A percentile compares a stretch with the other conserved stretches of the same genome.
Conservation (phyloP, 306 rosid genomes). For the Sindora glabra region DNA sequence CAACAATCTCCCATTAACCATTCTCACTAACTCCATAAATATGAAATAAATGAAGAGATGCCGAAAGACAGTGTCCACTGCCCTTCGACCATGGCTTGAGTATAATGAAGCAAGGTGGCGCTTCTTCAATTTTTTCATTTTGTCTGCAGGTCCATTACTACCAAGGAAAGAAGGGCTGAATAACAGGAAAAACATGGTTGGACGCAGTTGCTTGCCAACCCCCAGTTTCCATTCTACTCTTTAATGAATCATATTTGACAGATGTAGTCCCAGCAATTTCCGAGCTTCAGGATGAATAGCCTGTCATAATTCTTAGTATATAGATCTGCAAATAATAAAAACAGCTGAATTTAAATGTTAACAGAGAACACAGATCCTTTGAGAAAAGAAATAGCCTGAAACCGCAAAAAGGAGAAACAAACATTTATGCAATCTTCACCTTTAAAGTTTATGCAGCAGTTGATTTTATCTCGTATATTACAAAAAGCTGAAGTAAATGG, state of each 20-base stretch:
- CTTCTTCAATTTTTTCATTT: not conserved
- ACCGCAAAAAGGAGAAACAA: too few relatives aligned
- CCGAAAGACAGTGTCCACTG: not conserved
- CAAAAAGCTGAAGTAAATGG: slow-evolving; percentile 10
- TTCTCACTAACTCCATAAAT: slow-evolving; percentile 8
- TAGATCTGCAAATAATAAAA: slow-evolving; percentile 14
- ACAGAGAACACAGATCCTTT: too few relatives aligned
- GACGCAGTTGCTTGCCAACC: slow-evolving; percentile 14
- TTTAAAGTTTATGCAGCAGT: not conserved
- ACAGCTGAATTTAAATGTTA: slow-evolving; percentile 9
- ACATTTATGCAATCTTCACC: not conserved
- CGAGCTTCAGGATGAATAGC: slow-evolving; percentile 1
- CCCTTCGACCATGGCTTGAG: slow-evolving; percentile 6
- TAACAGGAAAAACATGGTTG: slow-evolving; percentile 11
- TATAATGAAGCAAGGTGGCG: not conserved
- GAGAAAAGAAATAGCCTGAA: too few relatives aligned
- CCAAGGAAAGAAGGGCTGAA: not conserved
- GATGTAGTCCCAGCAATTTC: not conserved
- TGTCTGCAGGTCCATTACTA: not conserved
- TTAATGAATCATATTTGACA: not conserved
- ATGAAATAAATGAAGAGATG: not conserved
- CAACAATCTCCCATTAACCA: not conserved
- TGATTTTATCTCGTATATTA: not conserved
- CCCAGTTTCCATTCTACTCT: slow-evolving; percentile 25
- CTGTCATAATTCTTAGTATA: not conserved